Conservation (phyloP, 129 eudicot species). For the Arctium minus region DNA sequence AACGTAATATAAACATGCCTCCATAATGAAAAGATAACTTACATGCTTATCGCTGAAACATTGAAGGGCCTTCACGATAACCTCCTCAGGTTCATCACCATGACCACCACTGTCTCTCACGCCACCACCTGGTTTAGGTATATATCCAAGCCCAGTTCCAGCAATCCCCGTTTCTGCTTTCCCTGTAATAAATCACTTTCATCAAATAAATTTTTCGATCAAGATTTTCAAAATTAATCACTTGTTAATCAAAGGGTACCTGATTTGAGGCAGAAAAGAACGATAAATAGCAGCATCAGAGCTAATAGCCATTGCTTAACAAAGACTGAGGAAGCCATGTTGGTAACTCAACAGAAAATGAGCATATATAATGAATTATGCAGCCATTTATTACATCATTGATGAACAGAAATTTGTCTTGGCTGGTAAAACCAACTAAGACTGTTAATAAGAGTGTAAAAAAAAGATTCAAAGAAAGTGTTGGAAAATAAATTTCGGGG, state of each 20-base stretch:
- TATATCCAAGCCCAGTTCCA: conserved; percentile 35
- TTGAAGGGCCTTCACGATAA: conserved; percentile 50
- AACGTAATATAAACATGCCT: not conserved
- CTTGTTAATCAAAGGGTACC: conserved; percentile 28
- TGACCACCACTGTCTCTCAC: conserved; percentile 27
- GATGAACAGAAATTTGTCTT: not conserved
- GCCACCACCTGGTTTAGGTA: conserved; percentile 47
- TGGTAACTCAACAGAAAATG: not conserved
- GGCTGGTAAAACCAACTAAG: conserved; percentile 27
- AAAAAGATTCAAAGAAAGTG: conserved; percentile 15
- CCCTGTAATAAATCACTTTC: conserved; percentile 26
- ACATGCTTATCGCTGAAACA: conserved; percentile 63
- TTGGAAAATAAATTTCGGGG: not conserved
- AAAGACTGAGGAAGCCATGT: conserved; percentile 37
- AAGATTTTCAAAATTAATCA: not conserved
- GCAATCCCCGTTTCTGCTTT: conserved; percentile 26
- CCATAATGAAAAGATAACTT: conserved; percentile 2
- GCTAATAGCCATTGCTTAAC: conserved; percentile 29
- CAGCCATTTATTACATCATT: conserved; percentile 14
- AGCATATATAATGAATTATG: not conserved
- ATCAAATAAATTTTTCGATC: not conserved
- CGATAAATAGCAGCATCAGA: conserved; percentile 18
- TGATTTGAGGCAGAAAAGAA: conserved; percentile 26
- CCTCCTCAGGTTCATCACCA: conserved; percentile 32
- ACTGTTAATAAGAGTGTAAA: conserved; percentile 13